Base-by-base conservation (phyloP, 441 rosid genomes). In the Syzygium malaccense region DNA sequence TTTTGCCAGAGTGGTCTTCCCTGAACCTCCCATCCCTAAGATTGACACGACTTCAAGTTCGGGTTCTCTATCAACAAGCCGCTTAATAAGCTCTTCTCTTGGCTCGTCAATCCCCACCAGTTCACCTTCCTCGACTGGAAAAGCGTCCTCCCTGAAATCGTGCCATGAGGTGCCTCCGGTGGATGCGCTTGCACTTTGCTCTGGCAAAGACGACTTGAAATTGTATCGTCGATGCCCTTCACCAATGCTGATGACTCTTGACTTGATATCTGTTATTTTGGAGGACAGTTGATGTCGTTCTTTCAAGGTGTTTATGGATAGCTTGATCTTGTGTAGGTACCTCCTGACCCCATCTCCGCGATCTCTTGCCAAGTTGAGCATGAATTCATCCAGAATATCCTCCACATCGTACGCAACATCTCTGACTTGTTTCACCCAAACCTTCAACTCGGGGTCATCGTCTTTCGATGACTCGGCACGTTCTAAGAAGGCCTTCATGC, bases 391-490 rank as follows among this genome's bases (percentile, higher is more conserved):
- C 2, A 68, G 79, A 68, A 33, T 68, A 1, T 68, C 79, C 79
- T 33, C 79, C 48, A 10, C 4, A 4, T 68, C 48, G 13, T 33
- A 19, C 4, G 79, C 48, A 19, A 68, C 48, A 2, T 33, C 26
- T 5, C 26, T 33, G 2, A 68, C 28, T 1, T 68, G 48, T 68
- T 19, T 68, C 26, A 19, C 48, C 79, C 79, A 68, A 0, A 10
- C 48, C 48, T 68, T 68, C 79, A 68, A 33, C 48, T 10, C 26
- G 4, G 14, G 48, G 48, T 68, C 79, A 33, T 68, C 28, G 0
- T 68, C 79, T 33, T 68, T 3, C 0, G 1, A 68, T 1, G 48
- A 33, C 79, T 33, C 14, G 6, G 79, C 0, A 1, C 2, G 1
- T 20, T 2, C 0, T 33, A 68, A 20, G 8, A 68, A 68, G 26